Conservation (phyloP, 345 rosid species). For the Rhodamnia argentea region DNA sequence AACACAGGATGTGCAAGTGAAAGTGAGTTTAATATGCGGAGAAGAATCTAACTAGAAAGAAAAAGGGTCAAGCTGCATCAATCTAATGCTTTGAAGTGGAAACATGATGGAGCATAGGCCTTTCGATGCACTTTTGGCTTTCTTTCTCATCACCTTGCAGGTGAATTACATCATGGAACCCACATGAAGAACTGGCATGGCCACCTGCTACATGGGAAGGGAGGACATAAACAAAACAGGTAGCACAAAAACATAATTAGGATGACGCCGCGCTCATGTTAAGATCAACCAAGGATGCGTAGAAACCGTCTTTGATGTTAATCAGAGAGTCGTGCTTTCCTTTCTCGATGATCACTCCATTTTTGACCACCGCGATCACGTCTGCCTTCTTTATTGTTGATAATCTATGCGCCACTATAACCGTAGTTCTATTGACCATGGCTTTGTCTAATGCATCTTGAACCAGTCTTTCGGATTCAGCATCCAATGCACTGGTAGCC, state of each 20-base stretch:
- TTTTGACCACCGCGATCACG: constrained; percentile 43
- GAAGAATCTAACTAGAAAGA: too few relatives aligned
- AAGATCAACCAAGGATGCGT: constrained; percentile 35
- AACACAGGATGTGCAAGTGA: not conserved
- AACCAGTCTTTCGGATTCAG: constrained; percentile 11
- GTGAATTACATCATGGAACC: not conserved
- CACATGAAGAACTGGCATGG: not conserved
- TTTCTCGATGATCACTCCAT: constrained; percentile 43
- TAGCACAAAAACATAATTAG: not conserved
- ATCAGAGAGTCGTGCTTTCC: constrained; percentile 36
- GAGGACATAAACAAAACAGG: not conserved
- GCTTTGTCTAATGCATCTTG: constrained; percentile 10
- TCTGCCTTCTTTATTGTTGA: constrained; percentile 54
- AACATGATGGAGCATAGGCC: not conserved
- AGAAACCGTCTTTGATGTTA: constrained; percentile 26
- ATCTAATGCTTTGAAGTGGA: not conserved
- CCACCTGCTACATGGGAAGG: not conserved
- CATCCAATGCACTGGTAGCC: constrained; percentile 20
- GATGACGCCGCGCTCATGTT: constrained; percentile 18
- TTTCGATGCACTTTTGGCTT: not conserved
- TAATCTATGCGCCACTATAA: constrained; percentile 6
- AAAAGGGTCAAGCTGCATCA: not conserved
- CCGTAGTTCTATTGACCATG: constrained; percentile 3
- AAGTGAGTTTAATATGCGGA: not conserved
- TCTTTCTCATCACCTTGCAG: not conserved